These are phyloP conservation scores for Nelumbo lutea DNA, from an alignment of 164 flowering plant genomes.

Conservation along the genomic window DNA sequence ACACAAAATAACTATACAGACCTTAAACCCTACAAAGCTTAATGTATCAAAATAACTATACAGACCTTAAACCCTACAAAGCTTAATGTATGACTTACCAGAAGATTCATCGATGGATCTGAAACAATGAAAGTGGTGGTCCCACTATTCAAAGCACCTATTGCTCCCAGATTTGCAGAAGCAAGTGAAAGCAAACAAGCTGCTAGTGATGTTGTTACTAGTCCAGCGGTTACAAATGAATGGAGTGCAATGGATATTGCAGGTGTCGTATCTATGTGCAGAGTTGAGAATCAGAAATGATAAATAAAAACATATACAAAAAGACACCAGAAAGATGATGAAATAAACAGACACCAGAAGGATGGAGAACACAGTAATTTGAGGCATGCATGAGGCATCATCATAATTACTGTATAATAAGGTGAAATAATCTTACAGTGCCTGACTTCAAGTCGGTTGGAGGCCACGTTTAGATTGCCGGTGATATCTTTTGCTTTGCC, in stretches of 20 bases:
- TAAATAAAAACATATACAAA: neutral
- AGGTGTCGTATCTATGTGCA: conserved; percentile 38
- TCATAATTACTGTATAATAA: neutral
- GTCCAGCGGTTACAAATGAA: conserved; percentile 53
- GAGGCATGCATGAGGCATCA: too few relatives aligned
- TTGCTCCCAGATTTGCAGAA: conserved; percentile 45
- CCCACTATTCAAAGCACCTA: conserved; percentile 28
- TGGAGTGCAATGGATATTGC: conserved; percentile 43
- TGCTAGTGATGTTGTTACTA: conserved; percentile 53
- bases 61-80: neutral
- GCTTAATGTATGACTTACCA: conserved; percentile 27
- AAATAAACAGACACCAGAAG: too few relatives aligned
- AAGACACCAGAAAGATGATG: neutral
- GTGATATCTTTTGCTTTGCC: conserved; percentile 48
- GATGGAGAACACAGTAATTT: too few relatives aligned
- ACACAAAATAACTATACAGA: neutral
- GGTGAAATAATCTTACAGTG: conserved; percentile 30
- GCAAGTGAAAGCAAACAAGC: conserved; percentile 45
- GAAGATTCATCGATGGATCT: conserved; percentile 46
- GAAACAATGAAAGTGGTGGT: conserved; percentile 21
- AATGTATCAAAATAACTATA: neutral
- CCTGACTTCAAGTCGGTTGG: conserved; percentile 44
- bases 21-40: neutral
- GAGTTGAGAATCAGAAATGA: conserved; percentile 7
- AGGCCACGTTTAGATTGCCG: conserved; percentile 52